Conservation (phyloP, 208 protist genomes). For the Hexamita inflata region DNA sequence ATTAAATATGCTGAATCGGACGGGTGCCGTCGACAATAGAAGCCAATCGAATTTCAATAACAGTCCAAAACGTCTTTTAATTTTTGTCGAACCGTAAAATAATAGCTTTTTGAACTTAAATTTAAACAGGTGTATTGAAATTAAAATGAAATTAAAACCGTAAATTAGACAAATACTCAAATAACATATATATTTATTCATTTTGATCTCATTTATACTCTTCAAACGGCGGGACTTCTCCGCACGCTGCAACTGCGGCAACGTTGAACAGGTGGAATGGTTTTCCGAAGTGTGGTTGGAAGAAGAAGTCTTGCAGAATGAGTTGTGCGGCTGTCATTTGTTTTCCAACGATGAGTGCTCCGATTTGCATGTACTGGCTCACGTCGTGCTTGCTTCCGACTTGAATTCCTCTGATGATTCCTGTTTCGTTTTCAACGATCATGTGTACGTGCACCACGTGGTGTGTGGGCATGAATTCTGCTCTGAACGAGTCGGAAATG, state of each 20-base stretch:
- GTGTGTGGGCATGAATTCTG: constrained; percentile 19
- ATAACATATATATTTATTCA: no score
- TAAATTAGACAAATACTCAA: no score
- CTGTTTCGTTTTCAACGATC: background rate
- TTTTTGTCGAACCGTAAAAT: no score
- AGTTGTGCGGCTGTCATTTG: background rate
- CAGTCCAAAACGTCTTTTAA: no score
- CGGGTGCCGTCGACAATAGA: no score
- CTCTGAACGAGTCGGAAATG: background rate
- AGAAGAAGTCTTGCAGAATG: constrained; percentile 13
- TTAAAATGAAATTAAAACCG: no score
- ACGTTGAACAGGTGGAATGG: background rate
- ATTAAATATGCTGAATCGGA: no score
- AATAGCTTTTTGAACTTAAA: no score
- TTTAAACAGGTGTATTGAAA: no score
- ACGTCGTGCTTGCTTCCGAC: background rate
- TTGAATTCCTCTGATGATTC: background rate
- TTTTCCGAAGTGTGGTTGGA: constrained; percentile 6
- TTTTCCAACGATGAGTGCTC: background rate
- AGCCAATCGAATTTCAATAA: no score
- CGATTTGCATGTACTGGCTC: background rate
- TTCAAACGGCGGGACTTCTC: no score
- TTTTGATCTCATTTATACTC: no score
- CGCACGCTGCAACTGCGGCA: constrained; percentile 8
- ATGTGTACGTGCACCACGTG: background rate